These are phyloP conservation scores for Phoma sp. DNA, from an alignment of 2,329 filamentous ascomycete genomes.

Conservation along the genomic window DNA sequence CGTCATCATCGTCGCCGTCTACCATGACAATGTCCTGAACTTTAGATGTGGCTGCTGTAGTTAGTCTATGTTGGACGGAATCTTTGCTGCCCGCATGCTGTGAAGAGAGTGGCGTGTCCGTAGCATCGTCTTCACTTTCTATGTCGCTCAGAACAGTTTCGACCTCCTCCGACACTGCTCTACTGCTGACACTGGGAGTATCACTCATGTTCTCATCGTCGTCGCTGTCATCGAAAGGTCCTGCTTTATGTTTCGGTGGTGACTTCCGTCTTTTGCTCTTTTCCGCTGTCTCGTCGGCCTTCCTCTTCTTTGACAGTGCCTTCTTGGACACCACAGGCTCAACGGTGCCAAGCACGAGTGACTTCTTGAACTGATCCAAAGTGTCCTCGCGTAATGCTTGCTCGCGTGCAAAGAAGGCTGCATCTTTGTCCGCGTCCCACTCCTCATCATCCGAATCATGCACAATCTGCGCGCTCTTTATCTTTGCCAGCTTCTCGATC, in stretches of 20 bases:
- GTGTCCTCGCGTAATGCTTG: conserved; percentile 68
- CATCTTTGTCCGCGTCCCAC: conserved; percentile 74
- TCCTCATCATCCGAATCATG: conserved; percentile 89
- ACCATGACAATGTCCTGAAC: conserved; percentile 33
- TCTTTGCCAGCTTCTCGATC: conserved; percentile 75
- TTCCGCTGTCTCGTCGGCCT: conserved; percentile 29
- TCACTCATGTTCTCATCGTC: conserved; percentile 33
- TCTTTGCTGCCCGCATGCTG: conserved; percentile 35
- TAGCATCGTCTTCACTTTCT: conserved; percentile 41
- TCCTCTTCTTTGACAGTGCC: conserved; percentile 42
- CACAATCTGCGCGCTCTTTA: conserved; percentile 86
- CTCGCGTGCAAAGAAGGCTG: conserved; percentile 79
- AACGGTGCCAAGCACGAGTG: conserved; percentile 52
- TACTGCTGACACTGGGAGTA: conserved; percentile 32
- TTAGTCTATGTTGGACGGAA: conserved; percentile 19
- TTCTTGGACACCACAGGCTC: conserved; percentile 40
- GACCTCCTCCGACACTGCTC: conserved; percentile 32
- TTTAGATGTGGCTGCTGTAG: conserved; percentile 1
- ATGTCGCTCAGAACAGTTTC: conserved; percentile 20
- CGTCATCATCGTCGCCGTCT: conserved; percentile 48
- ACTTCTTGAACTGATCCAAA: conserved; percentile 55
- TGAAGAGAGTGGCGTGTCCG: conserved; percentile 52
- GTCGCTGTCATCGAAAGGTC: conserved; percentile 40
- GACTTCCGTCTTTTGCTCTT: conserved; percentile 43
- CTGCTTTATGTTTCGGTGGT: conserved; percentile 35